Base-by-base conservation (phyloP, 2,329 filamentous ascomycete genomes). In the Cercospora sesami region DNA sequence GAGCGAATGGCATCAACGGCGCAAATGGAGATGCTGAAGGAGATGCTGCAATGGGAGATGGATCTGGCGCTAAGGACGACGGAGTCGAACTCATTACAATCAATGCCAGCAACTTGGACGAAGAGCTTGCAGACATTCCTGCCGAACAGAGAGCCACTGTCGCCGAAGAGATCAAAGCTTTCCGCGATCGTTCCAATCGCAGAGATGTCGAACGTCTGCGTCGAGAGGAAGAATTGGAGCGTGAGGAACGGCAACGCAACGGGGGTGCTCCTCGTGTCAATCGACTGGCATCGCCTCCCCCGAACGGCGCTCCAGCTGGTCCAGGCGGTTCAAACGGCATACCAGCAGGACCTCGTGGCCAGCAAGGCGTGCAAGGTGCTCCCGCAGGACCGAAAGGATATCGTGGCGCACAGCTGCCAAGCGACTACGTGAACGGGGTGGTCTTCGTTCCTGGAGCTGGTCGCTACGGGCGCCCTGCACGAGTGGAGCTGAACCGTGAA, bases 111-210 rank as follows among this genome's bases (percentile, higher is more conserved):
- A 87, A 74, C 16, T 75, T 78, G 10, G 95, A 99, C 71, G 96
- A 99, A 76, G 95, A 99, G 76, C 84, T 99, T 55, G 90, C 94
- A 21, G 95, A 99, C 75, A 97, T 99, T 59, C 95, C 95, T 0
- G 90, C 92, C 0, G 95, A 98, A 78, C 96, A 97, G 93, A 90
- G 95, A 26, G 95, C 96, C 78, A 94, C 93, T 0, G 95, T 99
- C 16, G 92, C 95, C 0, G 90, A 90, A 66, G 96, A 99, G 78
- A 99, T 99, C 75, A 90, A 93, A 0, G 92, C 94, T 0, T 99
- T 99, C 83, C 87, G 95, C 72, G 95, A 99, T 73, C 87, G 94
- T 21, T 97, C 94, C 73, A 97, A 89, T 68, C 89, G 91, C 69
- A 87, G 94, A 45, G 95, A 99, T 77, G 82, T 96, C 76, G 95